Percentiles rank a stretch among this genome's conserved stretches.
phyloP scores from a whole-genome alignment of 225 moss, liverwort and hornwort genomes.

The Anthoceros angustus region DNA sequence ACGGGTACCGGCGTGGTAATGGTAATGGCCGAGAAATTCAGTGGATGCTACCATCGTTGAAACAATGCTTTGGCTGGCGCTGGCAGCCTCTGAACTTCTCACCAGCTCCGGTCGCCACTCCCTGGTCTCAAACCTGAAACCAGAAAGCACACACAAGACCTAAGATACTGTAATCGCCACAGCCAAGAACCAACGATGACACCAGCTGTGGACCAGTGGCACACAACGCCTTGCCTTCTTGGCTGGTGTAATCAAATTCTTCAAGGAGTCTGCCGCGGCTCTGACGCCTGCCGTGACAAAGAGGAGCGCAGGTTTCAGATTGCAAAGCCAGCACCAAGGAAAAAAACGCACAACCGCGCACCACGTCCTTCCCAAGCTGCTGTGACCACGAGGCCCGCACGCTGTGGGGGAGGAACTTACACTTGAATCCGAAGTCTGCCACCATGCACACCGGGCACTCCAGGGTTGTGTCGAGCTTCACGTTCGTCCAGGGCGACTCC shows the following conservation, averaged over 20 bases:
- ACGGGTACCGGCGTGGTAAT: too few species aligned
- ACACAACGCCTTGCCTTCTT: neutral
- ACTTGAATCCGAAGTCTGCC: neutral
- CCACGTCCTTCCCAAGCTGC: neutral
- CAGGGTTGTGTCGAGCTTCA: neutral
- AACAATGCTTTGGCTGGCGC: neutral
- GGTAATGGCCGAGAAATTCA: too few species aligned
- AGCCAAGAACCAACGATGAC: neutral
- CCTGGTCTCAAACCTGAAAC: neutral
- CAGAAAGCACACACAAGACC: neutral
- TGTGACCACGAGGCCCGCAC: too few species aligned
- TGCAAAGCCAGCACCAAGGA: neutral
- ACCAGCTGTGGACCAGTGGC: neutral
- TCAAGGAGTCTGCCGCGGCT: neutral
- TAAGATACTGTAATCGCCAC: neutral
- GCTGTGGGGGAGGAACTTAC: neutral
- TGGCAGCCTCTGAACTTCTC: neutral
- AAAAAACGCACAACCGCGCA: neutral
- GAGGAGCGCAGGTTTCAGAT: neutral
- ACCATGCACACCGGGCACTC: neutral
- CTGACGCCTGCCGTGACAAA: neutral
- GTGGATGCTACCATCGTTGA: neutral
- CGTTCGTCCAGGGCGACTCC: too few species aligned
- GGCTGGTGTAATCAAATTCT: neutral
- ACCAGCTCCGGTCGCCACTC: neutral